Evolutionary conservation across 148 eudicot species (phyloP).

Genomic region (Camellia japonica): DNA sequence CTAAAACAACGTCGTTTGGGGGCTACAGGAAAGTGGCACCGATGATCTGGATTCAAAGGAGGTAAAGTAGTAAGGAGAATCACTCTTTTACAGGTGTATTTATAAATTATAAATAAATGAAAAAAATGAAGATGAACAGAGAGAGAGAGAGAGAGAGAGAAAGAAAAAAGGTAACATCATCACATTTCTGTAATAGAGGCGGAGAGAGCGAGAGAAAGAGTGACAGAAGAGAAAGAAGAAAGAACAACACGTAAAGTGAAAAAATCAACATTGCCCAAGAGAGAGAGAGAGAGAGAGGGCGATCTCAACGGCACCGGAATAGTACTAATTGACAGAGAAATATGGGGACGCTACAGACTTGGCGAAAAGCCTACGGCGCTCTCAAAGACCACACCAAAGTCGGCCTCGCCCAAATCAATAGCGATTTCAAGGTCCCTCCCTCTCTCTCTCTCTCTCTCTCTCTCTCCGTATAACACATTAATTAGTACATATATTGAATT

Average conservation of each 20-base stretch:
- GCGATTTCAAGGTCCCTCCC: constrained; percentile 75
- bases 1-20: too few relatives aligned
- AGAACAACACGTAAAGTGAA: too few relatives aligned
- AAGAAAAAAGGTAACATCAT: too few relatives aligned
- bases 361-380: constrained; percentile 91
- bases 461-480: background rate
- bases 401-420: constrained; percentile 92
- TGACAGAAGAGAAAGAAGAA: too few relatives aligned
- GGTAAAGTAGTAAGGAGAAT: too few relatives aligned
- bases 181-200: background rate
- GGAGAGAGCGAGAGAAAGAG: background rate
- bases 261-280: background rate
- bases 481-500: too few relatives aligned
- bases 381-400: constrained; percentile 92
- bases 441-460: background rate
- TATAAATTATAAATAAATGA: too few relatives aligned
- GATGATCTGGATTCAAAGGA: too few relatives aligned
- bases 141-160: too few relatives aligned
- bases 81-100: too few relatives aligned
- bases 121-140: too few relatives aligned
- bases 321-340: constrained; percentile 10
- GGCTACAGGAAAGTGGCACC: too few relatives aligned
- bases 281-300: constrained; percentile 10
- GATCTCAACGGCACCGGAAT: constrained; percentile 34
- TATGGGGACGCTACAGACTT: constrained; percentile 81